Conservation (phyloP, 129 eudicot species). For the Lactuca sativa region DNA sequence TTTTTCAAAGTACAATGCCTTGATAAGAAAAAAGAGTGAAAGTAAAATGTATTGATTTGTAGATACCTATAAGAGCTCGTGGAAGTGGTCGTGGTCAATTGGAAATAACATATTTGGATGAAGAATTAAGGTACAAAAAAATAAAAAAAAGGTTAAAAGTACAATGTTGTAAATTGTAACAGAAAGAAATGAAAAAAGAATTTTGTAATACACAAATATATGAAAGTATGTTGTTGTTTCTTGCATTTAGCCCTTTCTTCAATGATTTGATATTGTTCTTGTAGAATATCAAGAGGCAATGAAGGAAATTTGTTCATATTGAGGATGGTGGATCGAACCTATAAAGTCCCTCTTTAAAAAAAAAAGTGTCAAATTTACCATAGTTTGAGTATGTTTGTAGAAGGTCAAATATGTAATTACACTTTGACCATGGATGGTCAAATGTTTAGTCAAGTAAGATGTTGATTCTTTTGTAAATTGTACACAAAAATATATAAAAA, state of each 20-base stretch:
- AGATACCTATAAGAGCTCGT: constrained; percentile 93
- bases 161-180: neutral
- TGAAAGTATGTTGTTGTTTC: too few species aligned
- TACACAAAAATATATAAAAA: neutral
- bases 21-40: neutral
- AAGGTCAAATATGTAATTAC: constrained; percentile 7
- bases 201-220: neutral
- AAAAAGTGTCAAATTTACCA: constrained; percentile 12
- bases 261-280: neutral
- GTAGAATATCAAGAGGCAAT: constrained; percentile 93
- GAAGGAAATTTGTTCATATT: constrained; percentile 89
- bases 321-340: constrained; percentile 82
- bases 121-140: constrained; percentile 61
- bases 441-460: constrained; percentile 12
- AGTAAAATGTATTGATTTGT: constrained; percentile 5
- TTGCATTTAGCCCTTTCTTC: neutral
- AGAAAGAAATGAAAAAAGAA: too few species aligned
- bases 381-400: constrained; percentile 20
- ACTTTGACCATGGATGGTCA: constrained; percentile 23
- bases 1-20: neutral
- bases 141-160: neutral
- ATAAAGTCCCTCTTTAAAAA: constrained; percentile 50
- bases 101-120: constrained; percentile 91
- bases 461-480: neutral
- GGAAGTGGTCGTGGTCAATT: constrained; percentile 72